A percentile compares a stretch with the other conserved stretches of the same genome.
These are phyloP conservation scores for Chrysoporthe cubensis DNA, from an alignment of 2,329 filamentous ascomycete species.

Conservation along the genomic window DNA sequence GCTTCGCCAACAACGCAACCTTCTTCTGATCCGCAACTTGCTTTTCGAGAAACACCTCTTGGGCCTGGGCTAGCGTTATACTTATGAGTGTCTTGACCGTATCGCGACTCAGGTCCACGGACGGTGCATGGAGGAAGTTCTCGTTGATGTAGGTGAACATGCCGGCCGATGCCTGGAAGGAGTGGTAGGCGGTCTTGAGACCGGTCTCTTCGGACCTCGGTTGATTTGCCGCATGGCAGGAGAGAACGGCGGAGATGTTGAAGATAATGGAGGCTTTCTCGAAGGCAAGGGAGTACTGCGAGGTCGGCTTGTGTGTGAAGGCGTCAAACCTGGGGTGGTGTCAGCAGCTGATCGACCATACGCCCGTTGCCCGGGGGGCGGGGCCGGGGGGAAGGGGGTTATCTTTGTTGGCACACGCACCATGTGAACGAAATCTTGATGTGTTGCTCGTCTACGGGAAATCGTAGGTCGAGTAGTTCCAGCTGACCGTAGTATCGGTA, in stretches of 20 bases:
- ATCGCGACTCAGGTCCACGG: slow-evolving; percentile 91
- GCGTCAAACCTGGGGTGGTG: slow-evolving; percentile 84
- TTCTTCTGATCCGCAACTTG: slow-evolving; percentile 94
- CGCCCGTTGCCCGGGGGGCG: neutral
- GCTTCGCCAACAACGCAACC: slow-evolving; percentile 84
- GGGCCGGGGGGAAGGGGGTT: too few relatives aligned
- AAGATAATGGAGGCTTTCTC: slow-evolving; percentile 99
- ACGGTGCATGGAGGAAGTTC: slow-evolving; percentile 96
- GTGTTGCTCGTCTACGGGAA: slow-evolving; percentile 97
- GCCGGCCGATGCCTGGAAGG: slow-evolving; percentile 95
- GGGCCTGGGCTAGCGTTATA: slow-evolving; percentile 91
- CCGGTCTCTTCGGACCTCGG: slow-evolving; percentile 90
- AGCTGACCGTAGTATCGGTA: slow-evolving; percentile 98
- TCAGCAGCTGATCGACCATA: slow-evolving; percentile 12
- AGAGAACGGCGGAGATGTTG: slow-evolving; percentile 96
- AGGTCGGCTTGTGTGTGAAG: slow-evolving; percentile 98
- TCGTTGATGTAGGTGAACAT: slow-evolving; percentile 99
- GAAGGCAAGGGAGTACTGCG: slow-evolving; percentile 94
- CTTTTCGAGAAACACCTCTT: slow-evolving; percentile 97
- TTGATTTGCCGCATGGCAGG: slow-evolving; percentile 92
- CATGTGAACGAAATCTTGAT: slow-evolving; percentile 99
- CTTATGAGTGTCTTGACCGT: slow-evolving; percentile 94
- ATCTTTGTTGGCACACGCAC: slow-evolving; percentile 52
- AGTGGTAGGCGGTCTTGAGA: slow-evolving; percentile 96
- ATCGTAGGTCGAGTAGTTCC: slow-evolving; percentile 89